phyloP scores from a whole-genome alignment of 2,329 filamentous ascomycete species.

The Botryotinia calthae region DNA sequence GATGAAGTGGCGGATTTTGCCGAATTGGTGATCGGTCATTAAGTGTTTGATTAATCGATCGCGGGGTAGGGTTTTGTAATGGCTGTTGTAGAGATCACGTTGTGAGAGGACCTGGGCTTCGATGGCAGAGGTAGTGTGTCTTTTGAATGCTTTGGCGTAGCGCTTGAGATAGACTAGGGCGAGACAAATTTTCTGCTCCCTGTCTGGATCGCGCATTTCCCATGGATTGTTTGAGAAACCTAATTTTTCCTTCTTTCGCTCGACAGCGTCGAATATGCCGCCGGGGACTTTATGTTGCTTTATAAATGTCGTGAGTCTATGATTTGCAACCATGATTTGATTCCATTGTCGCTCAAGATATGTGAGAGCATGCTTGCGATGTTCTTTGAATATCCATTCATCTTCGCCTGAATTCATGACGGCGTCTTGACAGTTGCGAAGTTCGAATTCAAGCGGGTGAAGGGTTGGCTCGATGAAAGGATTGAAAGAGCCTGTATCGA shows the following conservation, averaged over 20 bases:
- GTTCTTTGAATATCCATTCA: not conserved
- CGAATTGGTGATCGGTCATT: not conserved
- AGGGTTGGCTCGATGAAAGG: not conserved
- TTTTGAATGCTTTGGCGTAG: not conserved
- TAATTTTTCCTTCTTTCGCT: not conserved
- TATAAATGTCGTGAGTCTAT: not conserved
- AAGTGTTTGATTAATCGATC: not conserved
- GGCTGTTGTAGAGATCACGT: not conserved
- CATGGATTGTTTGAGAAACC: no score
- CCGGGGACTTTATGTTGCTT: not conserved
- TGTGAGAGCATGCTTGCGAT: not conserved
- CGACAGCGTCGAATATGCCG: not conserved
- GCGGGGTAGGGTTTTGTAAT: not conserved
- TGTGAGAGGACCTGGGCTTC: not conserved
- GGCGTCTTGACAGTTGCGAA: not conserved
- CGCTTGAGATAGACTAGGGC: not conserved
- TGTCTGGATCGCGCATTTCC: not conserved
- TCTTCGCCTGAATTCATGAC: not conserved
- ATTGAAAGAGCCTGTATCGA: not conserved
- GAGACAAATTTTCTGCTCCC: not conserved
- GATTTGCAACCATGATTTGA: not conserved
- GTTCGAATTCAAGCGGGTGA: conserved; percentile 18
- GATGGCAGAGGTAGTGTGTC: not conserved
- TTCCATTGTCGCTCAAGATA: conserved; percentile 1
- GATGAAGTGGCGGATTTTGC: not conserved